Base-by-base conservation (phyloP, 2,329 filamentous ascomycete genomes). In the Ilyonectria destructans region DNA sequence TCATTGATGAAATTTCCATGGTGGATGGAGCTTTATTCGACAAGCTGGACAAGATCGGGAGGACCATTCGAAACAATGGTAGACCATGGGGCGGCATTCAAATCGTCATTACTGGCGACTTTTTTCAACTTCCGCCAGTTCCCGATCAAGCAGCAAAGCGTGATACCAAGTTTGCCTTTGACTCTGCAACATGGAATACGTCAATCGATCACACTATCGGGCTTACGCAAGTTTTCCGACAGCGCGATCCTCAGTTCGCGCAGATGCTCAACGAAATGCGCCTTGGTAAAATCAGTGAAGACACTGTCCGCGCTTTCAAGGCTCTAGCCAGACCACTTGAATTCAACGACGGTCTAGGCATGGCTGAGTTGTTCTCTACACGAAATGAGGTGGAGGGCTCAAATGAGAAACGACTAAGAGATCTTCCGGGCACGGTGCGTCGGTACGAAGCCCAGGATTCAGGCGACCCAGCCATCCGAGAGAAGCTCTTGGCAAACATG, bases 221-320 rank as follows among this genome's bases (percentile, higher is more conserved):
- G 8, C 84, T 99, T 57, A 97, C 95, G 1, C 93, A 98, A 76
- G 94, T 99, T 12, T 99, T 99, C 84, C 94, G 96, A 83, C 96
- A 99, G 78, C 95, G 93, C 71, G 96, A 99, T 78, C 89, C 89
- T 58, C 85, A 93, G 26, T 99, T 99, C 80, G 96, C 96, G 13
- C 86, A 88, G 6, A 99, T 99, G 95, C 88, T 99, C 58, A 99
- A 99, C 77, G 96, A 99, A 80, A 98, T 99, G 94, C 92, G 96
- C 56, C 86, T 98, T 62, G 96, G 96, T 4, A 91, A 89, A 59
- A 91, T 98, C 59, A 93, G 88, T 35, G 87, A 90, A n/a, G 84
- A 89, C 9, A 97, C 95, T 0, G 91, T 97, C 37, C 84, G 87
- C 9, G 89, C 91, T 0, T 99, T 99, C 83, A 91, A 88, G 74